Conservation (phyloP, 164 flowering plant genomes). For the Macadamia tetraphylla region DNA sequence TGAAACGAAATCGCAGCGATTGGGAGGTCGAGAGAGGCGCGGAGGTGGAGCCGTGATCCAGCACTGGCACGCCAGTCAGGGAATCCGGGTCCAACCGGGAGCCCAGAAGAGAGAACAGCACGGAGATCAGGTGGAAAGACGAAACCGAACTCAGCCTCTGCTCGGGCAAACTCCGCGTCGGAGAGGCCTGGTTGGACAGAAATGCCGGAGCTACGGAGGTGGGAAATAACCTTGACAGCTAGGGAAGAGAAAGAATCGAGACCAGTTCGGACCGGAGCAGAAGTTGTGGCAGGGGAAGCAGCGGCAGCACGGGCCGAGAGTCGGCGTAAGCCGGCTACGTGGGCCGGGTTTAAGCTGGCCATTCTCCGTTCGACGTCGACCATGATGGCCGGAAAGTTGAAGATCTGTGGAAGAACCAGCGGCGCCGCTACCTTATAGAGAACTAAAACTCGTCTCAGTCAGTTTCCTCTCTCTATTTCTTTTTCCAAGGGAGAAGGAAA, state of each 20-base stretch:
- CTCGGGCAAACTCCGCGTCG: slow-evolving; percentile 69
- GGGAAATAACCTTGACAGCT: slow-evolving; percentile 58
- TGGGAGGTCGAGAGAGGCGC: slow-evolving; percentile 70
- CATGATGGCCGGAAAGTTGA: slow-evolving; percentile 30
- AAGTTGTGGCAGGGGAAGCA: slow-evolving; percentile 31
- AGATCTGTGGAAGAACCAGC: not conserved
- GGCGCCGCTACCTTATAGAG: no score
- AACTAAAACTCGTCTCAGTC: no score
- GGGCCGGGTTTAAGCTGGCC: slow-evolving; percentile 73
- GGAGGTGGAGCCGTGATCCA: slow-evolving; percentile 52
- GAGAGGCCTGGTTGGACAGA: slow-evolving; percentile 66
- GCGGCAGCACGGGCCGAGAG: slow-evolving; percentile 87
- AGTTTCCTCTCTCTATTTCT: not conserved
- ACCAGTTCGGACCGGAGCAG: slow-evolving; percentile 46
- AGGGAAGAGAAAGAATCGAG: slow-evolving; percentile 62
- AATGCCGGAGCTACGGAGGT: slow-evolving; percentile 52
- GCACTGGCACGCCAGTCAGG: slow-evolving; percentile 86
- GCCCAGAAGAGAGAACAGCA: slow-evolving; percentile 72
- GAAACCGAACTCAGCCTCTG: slow-evolving; percentile 90
- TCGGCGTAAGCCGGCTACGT: slow-evolving; percentile 87
- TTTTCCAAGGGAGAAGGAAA: not conserved
- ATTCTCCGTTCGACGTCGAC: slow-evolving; percentile 94
- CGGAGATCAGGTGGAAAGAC: slow-evolving; percentile 87
- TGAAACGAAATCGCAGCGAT: slow-evolving; percentile 83
- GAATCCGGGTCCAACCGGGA: slow-evolving; percentile 84